These are phyloP conservation scores for Beauveria sp. DNA, from an alignment of 2,329 filamentous ascomycete genomes.

Conservation along the genomic window DNA sequence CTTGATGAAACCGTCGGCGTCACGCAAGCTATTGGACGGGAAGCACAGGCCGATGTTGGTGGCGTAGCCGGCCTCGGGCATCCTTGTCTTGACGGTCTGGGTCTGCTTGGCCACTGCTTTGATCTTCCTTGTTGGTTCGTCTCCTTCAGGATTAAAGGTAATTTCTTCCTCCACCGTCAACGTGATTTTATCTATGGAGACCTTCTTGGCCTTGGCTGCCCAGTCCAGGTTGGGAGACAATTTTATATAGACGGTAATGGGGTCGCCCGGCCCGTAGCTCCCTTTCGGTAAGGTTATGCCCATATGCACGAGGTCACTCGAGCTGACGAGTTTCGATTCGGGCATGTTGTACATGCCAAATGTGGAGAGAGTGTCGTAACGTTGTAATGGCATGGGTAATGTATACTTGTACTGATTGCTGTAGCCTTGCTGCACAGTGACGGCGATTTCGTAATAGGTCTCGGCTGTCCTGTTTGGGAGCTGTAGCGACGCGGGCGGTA, in stretches of 20 bases:
- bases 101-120: slow-evolving; percentile 81
- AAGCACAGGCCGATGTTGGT: slow-evolving; percentile 90
- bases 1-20: slow-evolving; percentile 79
- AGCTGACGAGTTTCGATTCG: slow-evolving; percentile 75
- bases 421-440: slow-evolving; percentile 87
- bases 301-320: slow-evolving; percentile 85
- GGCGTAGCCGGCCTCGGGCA: slow-evolving; percentile 87
- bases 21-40: slow-evolving; percentile 79
- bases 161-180: slow-evolving; percentile 95
- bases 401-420: slow-evolving; percentile 81
- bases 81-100: slow-evolving; percentile 70
- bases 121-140: slow-evolving; percentile 84
- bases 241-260: slow-evolving; percentile 93
- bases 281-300: slow-evolving; percentile 88
- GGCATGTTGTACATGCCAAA: slow-evolving; percentile 99
- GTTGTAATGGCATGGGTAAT: slow-evolving; percentile 82
- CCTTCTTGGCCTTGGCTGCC: slow-evolving; percentile 81
- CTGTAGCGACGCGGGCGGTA: slow-evolving; percentile 87
- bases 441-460: slow-evolving; percentile 93
- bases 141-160: slow-evolving; percentile 96
- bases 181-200: slow-evolving; percentile 90
- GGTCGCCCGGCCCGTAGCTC: slow-evolving; percentile 94
- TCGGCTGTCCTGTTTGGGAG: slow-evolving; percentile 90
- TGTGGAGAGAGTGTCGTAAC: slow-evolving; percentile 94
- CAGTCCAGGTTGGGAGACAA: slow-evolving; percentile 87